Evolutionary conservation across 106 monocot genomes (phyloP).

Genomic region (Narthecium ossifragum): DNA sequence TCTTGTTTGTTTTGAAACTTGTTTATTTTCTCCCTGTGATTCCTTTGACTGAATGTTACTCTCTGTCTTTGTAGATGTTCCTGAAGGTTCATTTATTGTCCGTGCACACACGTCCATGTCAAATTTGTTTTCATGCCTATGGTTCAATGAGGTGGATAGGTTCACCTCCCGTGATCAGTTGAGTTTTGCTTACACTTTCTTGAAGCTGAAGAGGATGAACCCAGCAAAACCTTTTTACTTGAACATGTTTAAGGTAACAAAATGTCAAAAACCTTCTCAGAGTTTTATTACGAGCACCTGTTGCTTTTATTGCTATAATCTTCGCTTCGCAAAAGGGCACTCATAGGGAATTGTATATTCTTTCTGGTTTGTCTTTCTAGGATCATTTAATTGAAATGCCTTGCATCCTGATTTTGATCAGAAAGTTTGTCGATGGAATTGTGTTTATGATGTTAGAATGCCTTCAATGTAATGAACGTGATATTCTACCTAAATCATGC

Average conservation of each 20-base stretch:
- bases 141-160: constrained; percentile 91
- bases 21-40: background rate
- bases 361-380: no score
- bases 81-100: constrained; percentile 92
- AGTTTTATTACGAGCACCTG: no score
- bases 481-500: no score
- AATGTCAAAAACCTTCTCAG: background rate
- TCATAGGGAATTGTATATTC: no score
- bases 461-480: no score
- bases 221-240: constrained; percentile 50
- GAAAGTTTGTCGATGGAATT: no score
- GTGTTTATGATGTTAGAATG: no score
- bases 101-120: constrained; percentile 97
- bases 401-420: no score
- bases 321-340: no score
- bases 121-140: constrained; percentile 96
- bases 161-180: constrained; percentile 93
- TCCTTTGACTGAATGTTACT: background rate
- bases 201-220: constrained; percentile 80
- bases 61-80: constrained; percentile 55
- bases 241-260: constrained; percentile 81
- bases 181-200: constrained; percentile 92
- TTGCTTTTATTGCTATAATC: no score
- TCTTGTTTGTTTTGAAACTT: background rate
- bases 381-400: no score